phyloP scores from a whole-genome alignment of 75 land plant species.

The Picea glauca region DNA sequence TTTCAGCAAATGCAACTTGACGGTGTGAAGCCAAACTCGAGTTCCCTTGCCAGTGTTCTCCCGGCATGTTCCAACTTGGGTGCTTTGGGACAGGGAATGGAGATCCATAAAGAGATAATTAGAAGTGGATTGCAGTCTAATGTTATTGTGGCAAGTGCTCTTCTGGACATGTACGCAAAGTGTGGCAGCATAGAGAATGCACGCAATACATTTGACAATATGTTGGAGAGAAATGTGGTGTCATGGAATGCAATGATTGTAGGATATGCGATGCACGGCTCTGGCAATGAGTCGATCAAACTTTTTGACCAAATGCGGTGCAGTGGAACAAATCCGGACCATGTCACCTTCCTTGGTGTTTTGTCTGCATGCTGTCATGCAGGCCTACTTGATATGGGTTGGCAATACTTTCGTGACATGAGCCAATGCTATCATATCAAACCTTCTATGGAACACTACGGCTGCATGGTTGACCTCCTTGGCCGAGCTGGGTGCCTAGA shows the following conservation, averaged over 20 bases:
- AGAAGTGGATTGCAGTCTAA: background rate
- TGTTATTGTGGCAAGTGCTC: background rate
- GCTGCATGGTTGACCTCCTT: slow-evolving; percentile 19
- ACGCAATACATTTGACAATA: background rate
- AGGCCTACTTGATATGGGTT: background rate
- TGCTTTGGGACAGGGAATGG: background rate
- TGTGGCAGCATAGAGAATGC: slow-evolving; percentile 2
- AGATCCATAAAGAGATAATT: background rate
- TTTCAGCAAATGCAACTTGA: background rate
- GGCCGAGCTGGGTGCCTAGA: slow-evolving; percentile 14
- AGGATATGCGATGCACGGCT: background rate
- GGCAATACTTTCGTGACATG: background rate
- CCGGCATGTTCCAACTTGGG: background rate
- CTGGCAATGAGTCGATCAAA: background rate
- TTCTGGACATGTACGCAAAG: background rate
- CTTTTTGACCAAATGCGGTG: background rate
- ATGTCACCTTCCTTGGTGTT: background rate
- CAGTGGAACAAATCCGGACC: background rate
- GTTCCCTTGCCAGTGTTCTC: background rate
- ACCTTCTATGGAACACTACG: slow-evolving; percentile 15
- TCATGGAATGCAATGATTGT: background rate
- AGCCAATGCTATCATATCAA: background rate
- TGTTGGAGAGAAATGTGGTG: background rate
- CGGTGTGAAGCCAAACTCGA: background rate
- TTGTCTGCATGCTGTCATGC: background rate